These are phyloP conservation scores for Cladophialophora yegresii DNA, from an alignment of 2,329 filamentous ascomycete species.

Conservation along the genomic window DNA sequence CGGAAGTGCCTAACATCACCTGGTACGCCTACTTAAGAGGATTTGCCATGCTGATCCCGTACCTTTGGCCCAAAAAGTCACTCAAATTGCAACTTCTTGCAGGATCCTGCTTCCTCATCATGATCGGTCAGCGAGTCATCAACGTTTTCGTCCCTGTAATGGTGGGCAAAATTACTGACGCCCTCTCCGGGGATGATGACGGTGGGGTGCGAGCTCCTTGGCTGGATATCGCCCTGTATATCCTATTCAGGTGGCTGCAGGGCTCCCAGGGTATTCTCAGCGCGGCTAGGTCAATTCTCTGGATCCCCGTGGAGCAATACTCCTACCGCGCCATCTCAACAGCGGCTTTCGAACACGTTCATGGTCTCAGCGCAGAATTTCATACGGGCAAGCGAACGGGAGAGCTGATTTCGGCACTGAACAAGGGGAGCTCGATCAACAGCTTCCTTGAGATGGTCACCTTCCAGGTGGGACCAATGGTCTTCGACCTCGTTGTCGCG, in stretches of 20 bases:
- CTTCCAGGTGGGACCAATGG: slow-evolving; percentile 92
- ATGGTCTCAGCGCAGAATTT: slow-evolving; percentile 91
- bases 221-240: slow-evolving; percentile 72
- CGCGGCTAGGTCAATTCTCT: slow-evolving; percentile 77
- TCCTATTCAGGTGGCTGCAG: slow-evolving; percentile 77
- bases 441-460: slow-evolving; percentile 95
- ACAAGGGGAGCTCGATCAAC: slow-evolving; percentile 95
- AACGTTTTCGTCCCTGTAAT: slow-evolving; percentile 85
- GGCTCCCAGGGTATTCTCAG: slow-evolving; percentile 85
- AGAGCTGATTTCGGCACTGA: slow-evolving; percentile 90
- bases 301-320: slow-evolving; percentile 97
- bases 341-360: slow-evolving; percentile 95
- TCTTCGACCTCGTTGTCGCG: slow-evolving; percentile 83
- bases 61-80: slow-evolving; percentile 90
- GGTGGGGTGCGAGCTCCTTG: slow-evolving; percentile 64
- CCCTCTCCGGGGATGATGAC: slow-evolving; percentile 63
- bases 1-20: slow-evolving; percentile 78
- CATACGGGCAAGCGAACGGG: slow-evolving; percentile 95
- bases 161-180: slow-evolving; percentile 75
- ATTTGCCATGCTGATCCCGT: slow-evolving; percentile 92
- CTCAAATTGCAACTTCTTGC: slow-evolving; percentile 74
- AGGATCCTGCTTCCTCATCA: slow-evolving; percentile 75
- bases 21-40: slow-evolving; percentile 97
- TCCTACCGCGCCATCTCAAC: slow-evolving; percentile 93
- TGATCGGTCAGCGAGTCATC: slow-evolving; percentile 77